Base-by-base conservation (phyloP, 2,329 filamentous ascomycete species). In the Fulvia fulva region DNA sequence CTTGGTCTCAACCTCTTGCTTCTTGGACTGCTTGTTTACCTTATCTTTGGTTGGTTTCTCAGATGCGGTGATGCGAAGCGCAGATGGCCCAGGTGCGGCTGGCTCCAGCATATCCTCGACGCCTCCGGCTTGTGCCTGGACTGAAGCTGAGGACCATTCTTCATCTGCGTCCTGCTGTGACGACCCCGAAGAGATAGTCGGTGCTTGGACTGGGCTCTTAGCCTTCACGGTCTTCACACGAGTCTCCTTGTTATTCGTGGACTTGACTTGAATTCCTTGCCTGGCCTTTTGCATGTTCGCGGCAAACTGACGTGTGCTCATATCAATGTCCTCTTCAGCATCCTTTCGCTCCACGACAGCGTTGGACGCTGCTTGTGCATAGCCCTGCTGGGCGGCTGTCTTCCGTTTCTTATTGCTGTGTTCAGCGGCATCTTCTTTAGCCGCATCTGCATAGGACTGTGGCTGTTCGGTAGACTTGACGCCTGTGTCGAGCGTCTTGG, bases 61-160 rank as follows among this genome's bases (percentile, higher is more conserved):
- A 69, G 75, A 83, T 72, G 87, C 86, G 55, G 88, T 94, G 63
- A 97, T 80, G 61, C 89, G 89, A 61, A 97, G 80, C 50, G 95
- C 85, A 0, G 87, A 86, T 23, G 91, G 88, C 55, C 85, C 88
- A 41, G 85, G 73, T 2, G 83, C 74, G 45, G 83, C 76, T 51
- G 88, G 80, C 75, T 96, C 91, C 16, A 97, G 86, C 93, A 97
- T 97, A 75, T 97, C 93, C 55, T 88, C 88, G 57, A 97, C 85
- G 71, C 89, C 89, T 55, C 83, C 85, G 59, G 83, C 81, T 37
- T 77, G 73, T 51, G 80, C 77, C 52, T 83, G 78, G 30, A 90
- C 88, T 11, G 90, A 92, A 46, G 80, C 79, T 58, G 88, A 80
- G 2, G 91, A 91, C 67, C 87, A 78, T 68, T 96, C 90, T 68